These are phyloP conservation scores for Boletus sensibilis DNA, from an alignment of 768 basidiomycete genomes.

Conservation along the genomic window DNA sequence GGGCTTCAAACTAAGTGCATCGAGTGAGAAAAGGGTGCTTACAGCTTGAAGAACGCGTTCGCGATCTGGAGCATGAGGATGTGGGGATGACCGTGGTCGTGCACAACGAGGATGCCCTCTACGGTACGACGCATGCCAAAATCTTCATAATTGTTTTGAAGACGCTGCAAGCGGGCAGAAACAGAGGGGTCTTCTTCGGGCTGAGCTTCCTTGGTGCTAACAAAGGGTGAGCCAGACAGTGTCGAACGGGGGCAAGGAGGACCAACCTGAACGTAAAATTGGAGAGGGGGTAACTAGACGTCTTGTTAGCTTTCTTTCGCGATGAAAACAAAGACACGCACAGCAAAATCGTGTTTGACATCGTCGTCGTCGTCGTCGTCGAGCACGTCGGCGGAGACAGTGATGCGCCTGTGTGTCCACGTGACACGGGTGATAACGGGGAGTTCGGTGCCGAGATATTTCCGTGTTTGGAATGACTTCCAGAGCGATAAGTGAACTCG, in stretches of 20 bases:
- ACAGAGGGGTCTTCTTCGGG: constrained; percentile 98
- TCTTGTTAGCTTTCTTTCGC: not conserved
- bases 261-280: constrained; percentile 88
- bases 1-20: not conserved
- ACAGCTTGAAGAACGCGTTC: constrained; percentile 99
- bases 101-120: constrained; percentile 74
- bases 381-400: constrained; percentile 11
- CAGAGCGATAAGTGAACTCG: not conserved
- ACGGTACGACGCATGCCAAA: constrained; percentile 96
- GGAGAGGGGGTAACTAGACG: constrained; percentile 71
- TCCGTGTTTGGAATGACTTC: not conserved
- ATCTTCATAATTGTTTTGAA: constrained; percentile 96
- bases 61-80: constrained; percentile 98
- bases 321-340: constrained; percentile 23
- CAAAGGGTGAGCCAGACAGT: constrained; percentile 5
- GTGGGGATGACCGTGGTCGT: constrained; percentile 97
- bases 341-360: constrained; percentile 57
- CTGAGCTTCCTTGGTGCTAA: constrained; percentile 92
- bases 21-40: constrained; percentile 29
- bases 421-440: constrained; percentile 11
- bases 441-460: not conserved
- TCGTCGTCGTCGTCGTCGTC: constrained; percentile 30
- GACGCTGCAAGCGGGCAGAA: constrained; percentile 86
- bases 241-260: constrained; percentile 1
- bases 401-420: not conserved